These are phyloP conservation scores for Termitomyces sp. DNA, from an alignment of 768 basidiomycete species.

Conservation along the genomic window DNA sequence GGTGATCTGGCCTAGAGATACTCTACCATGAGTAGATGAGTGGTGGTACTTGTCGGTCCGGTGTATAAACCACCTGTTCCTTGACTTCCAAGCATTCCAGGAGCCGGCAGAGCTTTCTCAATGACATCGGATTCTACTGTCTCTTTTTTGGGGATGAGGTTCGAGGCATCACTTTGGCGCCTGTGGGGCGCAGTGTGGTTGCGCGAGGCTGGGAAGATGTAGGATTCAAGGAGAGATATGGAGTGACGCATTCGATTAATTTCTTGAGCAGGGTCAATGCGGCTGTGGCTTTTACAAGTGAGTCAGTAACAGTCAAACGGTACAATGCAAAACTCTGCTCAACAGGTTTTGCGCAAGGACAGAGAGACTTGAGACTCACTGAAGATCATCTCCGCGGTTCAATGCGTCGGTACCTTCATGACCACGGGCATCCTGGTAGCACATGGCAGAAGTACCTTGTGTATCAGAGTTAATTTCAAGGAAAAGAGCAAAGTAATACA, in stretches of 20 bases:
- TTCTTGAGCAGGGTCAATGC: conserved; percentile 61
- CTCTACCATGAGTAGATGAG: conserved; percentile 58
- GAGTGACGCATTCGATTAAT: conserved; percentile 66
- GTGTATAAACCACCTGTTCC: conserved; percentile 67
- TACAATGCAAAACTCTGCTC: conserved; percentile 6
- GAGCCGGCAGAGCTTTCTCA: conserved; percentile 42
- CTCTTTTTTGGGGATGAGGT: conserved; percentile 49
- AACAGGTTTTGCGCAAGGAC: not conserved
- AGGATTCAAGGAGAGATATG: conserved; percentile 59
- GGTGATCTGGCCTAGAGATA: conserved; percentile 11
- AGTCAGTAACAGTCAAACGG: conserved; percentile 6
- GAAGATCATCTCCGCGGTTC: conserved; percentile 56
- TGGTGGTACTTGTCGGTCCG: conserved; percentile 73
- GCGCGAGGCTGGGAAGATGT: conserved; percentile 43
- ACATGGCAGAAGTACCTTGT: conserved; percentile 71
- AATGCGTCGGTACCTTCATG: conserved; percentile 48
- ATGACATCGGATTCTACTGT: conserved; percentile 37
- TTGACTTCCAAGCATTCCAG: conserved; percentile 64
- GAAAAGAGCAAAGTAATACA: not conserved
- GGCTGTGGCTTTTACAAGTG: conserved; percentile 27
- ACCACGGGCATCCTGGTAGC: conserved; percentile 71
- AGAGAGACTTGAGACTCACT: conserved; percentile 32
- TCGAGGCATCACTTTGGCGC: conserved; percentile 29
- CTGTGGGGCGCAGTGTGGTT: conserved; percentile 25
- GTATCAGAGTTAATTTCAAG: conserved; percentile 5